Conservation (phyloP, 2,329 filamentous ascomycete genomes). For the Akanthomyces dipterigenus region DNA sequence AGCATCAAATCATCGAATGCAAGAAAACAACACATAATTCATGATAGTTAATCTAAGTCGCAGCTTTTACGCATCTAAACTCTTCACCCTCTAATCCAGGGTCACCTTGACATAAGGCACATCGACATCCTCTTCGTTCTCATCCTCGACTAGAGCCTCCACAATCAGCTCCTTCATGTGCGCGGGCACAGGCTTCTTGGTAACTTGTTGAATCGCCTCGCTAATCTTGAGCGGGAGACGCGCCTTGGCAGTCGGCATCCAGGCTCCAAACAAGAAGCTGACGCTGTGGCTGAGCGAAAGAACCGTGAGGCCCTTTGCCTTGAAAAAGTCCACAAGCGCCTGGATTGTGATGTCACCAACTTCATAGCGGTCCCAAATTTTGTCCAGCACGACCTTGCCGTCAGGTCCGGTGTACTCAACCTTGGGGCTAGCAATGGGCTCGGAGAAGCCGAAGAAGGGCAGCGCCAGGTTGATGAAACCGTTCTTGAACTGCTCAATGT, state of each 20-base stretch:
- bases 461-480: slow-evolving; percentile 94
- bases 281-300: slow-evolving; percentile 97
- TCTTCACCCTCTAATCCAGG: background rate
- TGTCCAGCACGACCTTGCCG: slow-evolving; percentile 80
- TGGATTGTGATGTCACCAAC: slow-evolving; percentile 76
- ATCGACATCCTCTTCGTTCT: slow-evolving; percentile 80
- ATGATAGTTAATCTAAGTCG: background rate
- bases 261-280: slow-evolving; percentile 86
- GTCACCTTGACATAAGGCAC: slow-evolving; percentile 67
- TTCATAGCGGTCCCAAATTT: slow-evolving; percentile 97
- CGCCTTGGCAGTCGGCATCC: slow-evolving; percentile 67
- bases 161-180: slow-evolving; percentile 91
- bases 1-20: background rate
- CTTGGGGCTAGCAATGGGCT: slow-evolving; percentile 91
- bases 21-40: background rate
- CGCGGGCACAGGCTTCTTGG: slow-evolving; percentile 75
- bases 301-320: slow-evolving; percentile 71
- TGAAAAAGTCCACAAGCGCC: slow-evolving; percentile 78
- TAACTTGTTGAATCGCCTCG: slow-evolving; percentile 72
- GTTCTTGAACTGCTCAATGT: slow-evolving; percentile 98
- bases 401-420: slow-evolving; percentile 76
- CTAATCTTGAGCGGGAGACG: slow-evolving; percentile 59
- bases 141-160: slow-evolving; percentile 80
- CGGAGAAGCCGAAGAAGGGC: slow-evolving; percentile 97
- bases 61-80: background rate